Conservation (phyloP, 257 asterid species). For the Gentiana macrophylla region DNA sequence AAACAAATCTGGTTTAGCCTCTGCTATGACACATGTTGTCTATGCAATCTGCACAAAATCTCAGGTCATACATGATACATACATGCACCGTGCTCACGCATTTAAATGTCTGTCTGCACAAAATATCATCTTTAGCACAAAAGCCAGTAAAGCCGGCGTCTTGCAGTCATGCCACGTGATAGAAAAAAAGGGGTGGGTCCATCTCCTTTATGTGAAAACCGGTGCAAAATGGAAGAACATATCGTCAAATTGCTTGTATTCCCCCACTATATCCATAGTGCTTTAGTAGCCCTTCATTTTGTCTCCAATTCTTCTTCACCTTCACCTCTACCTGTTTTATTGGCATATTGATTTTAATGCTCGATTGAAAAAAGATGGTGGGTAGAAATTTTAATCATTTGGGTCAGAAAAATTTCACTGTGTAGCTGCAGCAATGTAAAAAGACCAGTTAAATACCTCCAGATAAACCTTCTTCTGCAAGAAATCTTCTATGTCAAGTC, state of each 20-base stretch:
- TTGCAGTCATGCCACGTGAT: background rate
- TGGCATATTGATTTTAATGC: conserved; percentile 1
- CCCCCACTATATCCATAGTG: conserved; percentile 87
- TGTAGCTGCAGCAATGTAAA: background rate
- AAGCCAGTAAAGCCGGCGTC: background rate
- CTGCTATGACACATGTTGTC: too few species aligned
- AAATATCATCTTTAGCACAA: background rate
- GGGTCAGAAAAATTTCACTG: background rate
- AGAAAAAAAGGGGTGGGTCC: background rate
- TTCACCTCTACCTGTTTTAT: conserved; percentile 69
- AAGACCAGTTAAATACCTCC: conserved; percentile 36
- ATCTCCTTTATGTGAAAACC: background rate
- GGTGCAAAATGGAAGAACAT: background rate
- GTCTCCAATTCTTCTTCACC: conserved; percentile 94
- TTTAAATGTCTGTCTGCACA: background rate
- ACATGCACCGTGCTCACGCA: background rate
- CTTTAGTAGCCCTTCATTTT: conserved; percentile 89
- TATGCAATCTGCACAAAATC: background rate
- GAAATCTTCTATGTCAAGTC: conserved; percentile 96
- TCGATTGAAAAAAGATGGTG: background rate
- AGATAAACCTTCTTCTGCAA: conserved; percentile 90
- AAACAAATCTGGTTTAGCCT: too few species aligned
- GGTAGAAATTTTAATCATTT: background rate
- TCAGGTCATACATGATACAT: background rate
- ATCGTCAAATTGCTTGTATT: conserved; percentile 61